Conservation (phyloP, 306 rosid species). For the Senna siamea region DNA sequence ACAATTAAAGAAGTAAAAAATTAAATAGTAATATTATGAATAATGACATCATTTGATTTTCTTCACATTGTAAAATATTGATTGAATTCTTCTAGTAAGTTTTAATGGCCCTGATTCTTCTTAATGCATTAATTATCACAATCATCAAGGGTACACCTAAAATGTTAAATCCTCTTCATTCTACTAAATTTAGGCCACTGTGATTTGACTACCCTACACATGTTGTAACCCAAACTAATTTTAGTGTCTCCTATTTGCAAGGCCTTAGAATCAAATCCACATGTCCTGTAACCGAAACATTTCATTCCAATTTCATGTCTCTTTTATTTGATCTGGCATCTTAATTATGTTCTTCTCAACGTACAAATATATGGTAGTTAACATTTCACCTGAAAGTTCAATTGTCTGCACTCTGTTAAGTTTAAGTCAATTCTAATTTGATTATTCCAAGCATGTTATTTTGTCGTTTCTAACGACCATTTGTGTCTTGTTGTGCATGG, state of each 20-base stretch:
- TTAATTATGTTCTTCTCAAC: background rate
- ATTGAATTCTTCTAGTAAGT: too few species aligned
- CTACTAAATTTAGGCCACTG: background rate
- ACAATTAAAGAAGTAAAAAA: too few species aligned
- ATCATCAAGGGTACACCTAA: too few species aligned
- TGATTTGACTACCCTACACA: background rate
- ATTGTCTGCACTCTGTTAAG: background rate
- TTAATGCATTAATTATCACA: too few species aligned
- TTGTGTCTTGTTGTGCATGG: background rate
- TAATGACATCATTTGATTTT: too few species aligned
- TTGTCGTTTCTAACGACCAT: background rate
- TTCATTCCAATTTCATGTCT: constrained; percentile 17
- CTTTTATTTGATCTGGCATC: background rate
- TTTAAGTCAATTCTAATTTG: background rate
- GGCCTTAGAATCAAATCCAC: background rate
- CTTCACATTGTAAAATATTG: too few species aligned
- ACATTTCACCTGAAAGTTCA: background rate
- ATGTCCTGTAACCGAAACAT: background rate
- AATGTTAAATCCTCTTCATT: too few species aligned
- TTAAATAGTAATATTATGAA: too few species aligned
- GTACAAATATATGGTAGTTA: background rate
- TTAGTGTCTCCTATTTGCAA: background rate
- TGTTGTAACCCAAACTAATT: background rate
- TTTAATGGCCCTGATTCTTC: too few species aligned
- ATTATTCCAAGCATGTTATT: background rate